Conservation (phyloP, 1,139 yeast genomes). For the Candida mesenterica region DNA sequence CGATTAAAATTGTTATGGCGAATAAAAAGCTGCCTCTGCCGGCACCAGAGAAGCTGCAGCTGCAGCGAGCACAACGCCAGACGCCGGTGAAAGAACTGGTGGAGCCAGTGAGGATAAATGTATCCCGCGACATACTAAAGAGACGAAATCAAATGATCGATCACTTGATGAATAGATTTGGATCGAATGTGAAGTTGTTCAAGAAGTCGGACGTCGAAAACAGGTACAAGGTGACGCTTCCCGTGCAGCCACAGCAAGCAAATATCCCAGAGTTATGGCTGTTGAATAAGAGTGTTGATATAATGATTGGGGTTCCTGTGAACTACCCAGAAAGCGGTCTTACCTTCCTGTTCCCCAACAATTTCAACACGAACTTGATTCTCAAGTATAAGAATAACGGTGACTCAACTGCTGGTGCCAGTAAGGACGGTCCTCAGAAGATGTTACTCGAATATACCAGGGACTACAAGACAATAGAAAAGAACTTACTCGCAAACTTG, state of each 20-base stretch:
- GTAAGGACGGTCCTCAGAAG: conserved; percentile 7
- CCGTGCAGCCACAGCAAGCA: conserved; percentile 12
- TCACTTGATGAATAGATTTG: conserved; percentile 25
- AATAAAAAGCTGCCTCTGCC: conserved; percentile 6
- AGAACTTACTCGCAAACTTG: conserved; percentile 21
- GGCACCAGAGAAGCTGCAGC: conserved; percentile 4
- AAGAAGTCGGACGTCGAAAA: conserved; percentile 20
- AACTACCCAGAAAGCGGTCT: conserved; percentile 16
- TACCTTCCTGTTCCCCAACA: conserved; percentile 22
- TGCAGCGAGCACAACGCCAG: conserved; percentile 5
- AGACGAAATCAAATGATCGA: conserved; percentile 20
- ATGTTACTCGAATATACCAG: conserved; percentile 17
- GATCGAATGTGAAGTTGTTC: conserved; percentile 24
- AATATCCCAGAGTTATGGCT: conserved; percentile 17
- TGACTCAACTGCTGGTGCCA: conserved; percentile 5
- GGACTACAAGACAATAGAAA: conserved; percentile 22
- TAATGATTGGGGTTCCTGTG: conserved; percentile 18
- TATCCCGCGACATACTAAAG: conserved; percentile 12
- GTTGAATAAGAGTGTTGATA: conserved; percentile 13
- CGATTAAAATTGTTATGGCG: conserved; percentile 42
- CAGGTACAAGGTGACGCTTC: conserved; percentile 24
- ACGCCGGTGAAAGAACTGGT: too few relatives aligned
- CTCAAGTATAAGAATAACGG: conserved; percentile 18
- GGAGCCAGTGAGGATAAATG: conserved; percentile 1
- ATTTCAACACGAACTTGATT: conserved; percentile 24